These are phyloP conservation scores for Neocatenulostroma microsporum DNA, from an alignment of 2,329 filamentous ascomycete species.

Conservation along the genomic window DNA sequence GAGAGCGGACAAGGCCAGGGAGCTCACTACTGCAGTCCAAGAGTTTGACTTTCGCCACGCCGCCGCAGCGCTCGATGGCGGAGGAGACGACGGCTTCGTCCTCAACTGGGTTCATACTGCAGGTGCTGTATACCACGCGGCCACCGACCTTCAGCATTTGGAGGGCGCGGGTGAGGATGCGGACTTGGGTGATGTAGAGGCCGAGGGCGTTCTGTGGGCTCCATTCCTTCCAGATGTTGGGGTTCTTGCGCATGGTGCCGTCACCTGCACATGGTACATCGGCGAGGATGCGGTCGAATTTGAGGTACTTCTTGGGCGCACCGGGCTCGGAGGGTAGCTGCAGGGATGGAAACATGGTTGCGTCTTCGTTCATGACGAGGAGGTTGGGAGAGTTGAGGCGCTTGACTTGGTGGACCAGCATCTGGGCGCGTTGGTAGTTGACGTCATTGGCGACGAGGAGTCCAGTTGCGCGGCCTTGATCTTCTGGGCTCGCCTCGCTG, in stretches of 20 bases:
- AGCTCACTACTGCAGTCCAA: slow-evolving; percentile 75
- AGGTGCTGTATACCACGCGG: slow-evolving; percentile 93
- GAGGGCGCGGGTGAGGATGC: slow-evolving; percentile 83
- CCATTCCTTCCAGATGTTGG: slow-evolving; percentile 94
- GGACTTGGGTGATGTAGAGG: slow-evolving; percentile 75
- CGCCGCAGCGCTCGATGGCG: slow-evolving; percentile 85
- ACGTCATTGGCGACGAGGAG: slow-evolving; percentile 91
- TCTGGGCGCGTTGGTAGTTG: slow-evolving; percentile 93
- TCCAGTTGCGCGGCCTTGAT: slow-evolving; percentile 82
- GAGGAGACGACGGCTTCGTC: slow-evolving; percentile 87
- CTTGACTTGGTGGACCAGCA: slow-evolving; percentile 97
- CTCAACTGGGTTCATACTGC: slow-evolving; percentile 97
- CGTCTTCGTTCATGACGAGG: slow-evolving; percentile 96
- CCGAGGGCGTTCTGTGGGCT: slow-evolving; percentile 78
- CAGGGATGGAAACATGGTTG: slow-evolving; percentile 88
- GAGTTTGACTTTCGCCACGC: slow-evolving; percentile 69
- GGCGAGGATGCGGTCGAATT: slow-evolving; percentile 92
- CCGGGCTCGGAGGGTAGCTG: slow-evolving; percentile 57
- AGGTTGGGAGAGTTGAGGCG: slow-evolving; percentile 92
- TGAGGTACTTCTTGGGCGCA: slow-evolving; percentile 63
- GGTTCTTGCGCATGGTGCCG: slow-evolving; percentile 87
- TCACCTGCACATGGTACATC: slow-evolving; percentile 97
- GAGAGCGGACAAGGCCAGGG: slow-evolving; percentile 64
- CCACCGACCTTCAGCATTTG: slow-evolving; percentile 96
- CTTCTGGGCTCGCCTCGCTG: slow-evolving; percentile 47